Conservation (phyloP, 495 filamentous ascomycete species). For the Pseudevernia furfuracea region DNA sequence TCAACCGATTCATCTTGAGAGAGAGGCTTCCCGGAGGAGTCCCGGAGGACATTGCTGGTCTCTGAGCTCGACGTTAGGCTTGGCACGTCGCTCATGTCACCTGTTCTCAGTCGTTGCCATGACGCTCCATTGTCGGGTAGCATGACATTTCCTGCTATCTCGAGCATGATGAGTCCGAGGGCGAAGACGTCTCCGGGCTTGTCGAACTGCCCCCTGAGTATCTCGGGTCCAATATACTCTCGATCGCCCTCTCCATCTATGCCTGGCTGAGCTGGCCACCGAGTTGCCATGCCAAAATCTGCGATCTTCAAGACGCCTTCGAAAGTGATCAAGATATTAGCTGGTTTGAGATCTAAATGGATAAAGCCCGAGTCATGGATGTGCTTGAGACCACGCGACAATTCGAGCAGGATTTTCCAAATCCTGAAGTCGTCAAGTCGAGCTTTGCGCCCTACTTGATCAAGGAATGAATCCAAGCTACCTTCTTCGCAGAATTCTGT, state of each 20-base stretch:
- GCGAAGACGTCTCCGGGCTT: constrained; percentile 91
- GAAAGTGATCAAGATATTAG: constrained; percentile 84
- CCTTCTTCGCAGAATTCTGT: constrained; percentile 94
- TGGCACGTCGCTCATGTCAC: constrained; percentile 79
- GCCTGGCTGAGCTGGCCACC: constrained; percentile 63
- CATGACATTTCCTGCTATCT: constrained; percentile 84
- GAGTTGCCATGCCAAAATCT: constrained; percentile 88
- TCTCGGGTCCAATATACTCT: constrained; percentile 90
- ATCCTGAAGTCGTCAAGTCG: constrained; percentile 93
- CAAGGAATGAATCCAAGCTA: constrained; percentile 74
- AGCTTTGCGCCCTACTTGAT: constrained; percentile 67
- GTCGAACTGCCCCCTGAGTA: constrained; percentile 73
- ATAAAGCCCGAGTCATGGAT: constrained; percentile 85
- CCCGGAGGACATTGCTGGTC: constrained; percentile 55
- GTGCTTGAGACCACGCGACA: constrained; percentile 70
- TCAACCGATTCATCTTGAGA: constrained; percentile 42
- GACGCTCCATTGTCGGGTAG: constrained; percentile 84
- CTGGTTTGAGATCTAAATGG: constrained; percentile 91
- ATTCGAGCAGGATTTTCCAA: constrained; percentile 91
- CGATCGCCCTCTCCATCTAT: constrained; percentile 92
- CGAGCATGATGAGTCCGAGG: constrained; percentile 84
- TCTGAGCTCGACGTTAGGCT: constrained; percentile 72
- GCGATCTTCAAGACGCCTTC: constrained; percentile 90
- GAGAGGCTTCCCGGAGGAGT: constrained; percentile 64
- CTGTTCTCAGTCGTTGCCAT: constrained; percentile 80